Evolutionary conservation across 2,329 filamentous ascomycete genomes (phyloP).

Genomic region (Alternaria ethzedia): DNA sequence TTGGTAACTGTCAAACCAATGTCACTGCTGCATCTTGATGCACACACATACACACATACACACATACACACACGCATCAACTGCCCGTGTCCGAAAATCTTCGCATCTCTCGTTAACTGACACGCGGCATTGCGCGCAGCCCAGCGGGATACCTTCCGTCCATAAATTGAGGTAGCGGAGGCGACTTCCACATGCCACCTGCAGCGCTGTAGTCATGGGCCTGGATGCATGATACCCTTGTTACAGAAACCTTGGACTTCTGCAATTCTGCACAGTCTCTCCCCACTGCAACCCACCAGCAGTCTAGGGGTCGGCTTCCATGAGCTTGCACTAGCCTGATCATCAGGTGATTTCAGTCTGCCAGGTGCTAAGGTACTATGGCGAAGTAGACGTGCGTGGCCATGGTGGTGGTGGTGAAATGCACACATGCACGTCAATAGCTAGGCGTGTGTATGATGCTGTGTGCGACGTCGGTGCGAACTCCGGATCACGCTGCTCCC

Average conservation of each 20-base stretch:
- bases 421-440: constrained; percentile 5
- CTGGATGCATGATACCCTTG: constrained; percentile 16
- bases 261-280: constrained; percentile 6
- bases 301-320: constrained; percentile 30
- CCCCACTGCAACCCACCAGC: constrained; percentile 33
- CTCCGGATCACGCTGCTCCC: constrained; percentile 15
- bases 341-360: not conserved
- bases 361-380: not conserved
- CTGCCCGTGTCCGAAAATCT: constrained; percentile 13
- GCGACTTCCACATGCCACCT: constrained; percentile 13
- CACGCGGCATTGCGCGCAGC: constrained; percentile 19
- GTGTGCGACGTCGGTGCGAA: constrained; percentile 12
- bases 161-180: constrained; percentile 29
- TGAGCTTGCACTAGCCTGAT: constrained; percentile 12
- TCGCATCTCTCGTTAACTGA: constrained; percentile 10
- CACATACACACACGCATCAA: constrained; percentile 3
- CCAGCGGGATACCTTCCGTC: constrained; percentile 35
- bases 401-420: not conserved
- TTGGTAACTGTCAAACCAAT: constrained; percentile 12
- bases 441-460: not conserved
- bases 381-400: constrained; percentile 1
- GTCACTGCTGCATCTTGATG: constrained; percentile 15
- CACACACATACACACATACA: constrained; percentile 6
- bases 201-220: constrained; percentile 25
- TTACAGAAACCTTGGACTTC: not conserved